Evolutionary conservation across 2,329 filamentous ascomycete genomes (phyloP).

Genomic region (Microsporum canis): DNA sequence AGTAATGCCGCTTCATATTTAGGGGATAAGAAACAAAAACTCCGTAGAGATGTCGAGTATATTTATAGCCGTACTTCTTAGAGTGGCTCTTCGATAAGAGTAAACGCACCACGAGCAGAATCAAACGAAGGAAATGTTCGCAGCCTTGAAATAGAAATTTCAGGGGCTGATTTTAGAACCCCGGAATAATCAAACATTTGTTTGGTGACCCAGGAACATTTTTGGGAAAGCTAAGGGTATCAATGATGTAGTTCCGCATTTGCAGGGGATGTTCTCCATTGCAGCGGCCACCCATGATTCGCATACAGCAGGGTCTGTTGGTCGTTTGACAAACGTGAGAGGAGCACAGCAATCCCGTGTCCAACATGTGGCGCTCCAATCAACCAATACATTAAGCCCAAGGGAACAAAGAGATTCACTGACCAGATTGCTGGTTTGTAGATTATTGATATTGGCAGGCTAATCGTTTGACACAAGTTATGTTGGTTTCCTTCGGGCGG

Average conservation of each 20-base stretch:
- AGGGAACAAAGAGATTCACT: not conserved
- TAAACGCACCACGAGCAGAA: too few relatives aligned
- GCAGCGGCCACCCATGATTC: not conserved
- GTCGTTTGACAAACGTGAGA: slow-evolving; percentile 1
- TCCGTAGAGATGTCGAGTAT: not conserved
- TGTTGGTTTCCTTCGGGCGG: not conserved
- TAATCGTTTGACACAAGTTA: not conserved
- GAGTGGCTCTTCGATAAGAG: too few relatives aligned
- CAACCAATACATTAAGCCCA: not conserved
- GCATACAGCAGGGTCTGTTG: not conserved
- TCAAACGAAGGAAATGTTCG: too few relatives aligned
- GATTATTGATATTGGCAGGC: not conserved
- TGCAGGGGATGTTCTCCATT: not conserved
- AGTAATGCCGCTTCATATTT: not conserved
- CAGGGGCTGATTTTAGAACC: not conserved
- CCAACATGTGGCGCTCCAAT: slow-evolving; percentile 1
- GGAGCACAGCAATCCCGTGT: not conserved
- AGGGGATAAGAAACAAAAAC: not conserved
- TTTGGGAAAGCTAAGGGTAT: not conserved
- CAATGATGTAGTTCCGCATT: not conserved
- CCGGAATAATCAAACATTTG: too few relatives aligned
- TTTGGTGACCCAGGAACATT: too few relatives aligned
- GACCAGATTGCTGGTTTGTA: not conserved
- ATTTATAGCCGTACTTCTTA: too few relatives aligned
- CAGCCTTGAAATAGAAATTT: not conserved